phyloP scores from a whole-genome alignment of 345 rosid species.

The Brassica nigra region DNA sequence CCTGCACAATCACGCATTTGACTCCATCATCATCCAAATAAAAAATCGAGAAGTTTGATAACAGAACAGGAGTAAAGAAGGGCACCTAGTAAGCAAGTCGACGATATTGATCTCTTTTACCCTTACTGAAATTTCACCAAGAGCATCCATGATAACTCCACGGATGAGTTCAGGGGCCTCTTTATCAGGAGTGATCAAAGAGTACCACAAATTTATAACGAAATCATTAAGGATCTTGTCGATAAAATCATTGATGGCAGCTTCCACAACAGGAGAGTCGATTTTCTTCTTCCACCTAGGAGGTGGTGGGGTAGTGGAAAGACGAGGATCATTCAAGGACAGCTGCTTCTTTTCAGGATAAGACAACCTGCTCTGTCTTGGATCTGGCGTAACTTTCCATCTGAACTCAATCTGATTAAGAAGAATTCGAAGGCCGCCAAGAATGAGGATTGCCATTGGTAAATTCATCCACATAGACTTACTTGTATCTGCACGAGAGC shows the following conservation, averaged over 20 bases:
- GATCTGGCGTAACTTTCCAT: slow-evolving; percentile 54
- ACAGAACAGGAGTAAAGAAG: background rate
- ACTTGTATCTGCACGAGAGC: slow-evolving; percentile 69
- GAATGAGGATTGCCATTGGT: slow-evolving; percentile 73
- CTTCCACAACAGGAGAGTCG: slow-evolving; percentile 82
- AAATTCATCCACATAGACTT: slow-evolving; percentile 93
- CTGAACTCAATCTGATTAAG: slow-evolving; percentile 70
- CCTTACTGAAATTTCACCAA: slow-evolving; percentile 85
- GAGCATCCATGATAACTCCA: slow-evolving; percentile 80
- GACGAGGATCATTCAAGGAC: slow-evolving; percentile 75
- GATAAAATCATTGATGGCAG: slow-evolving; percentile 69
- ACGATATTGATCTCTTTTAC: slow-evolving; percentile 81
- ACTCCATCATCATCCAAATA: slow-evolving; percentile 15
- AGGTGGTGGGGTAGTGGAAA: slow-evolving; percentile 55
- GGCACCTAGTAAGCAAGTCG: slow-evolving; percentile 79
- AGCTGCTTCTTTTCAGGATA: slow-evolving; percentile 70
- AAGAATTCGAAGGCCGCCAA: slow-evolving; percentile 53
- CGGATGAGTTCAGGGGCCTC: slow-evolving; percentile 88
- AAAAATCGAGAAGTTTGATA: background rate
- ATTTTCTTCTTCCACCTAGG: slow-evolving; percentile 82
- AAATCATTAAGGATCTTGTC: slow-evolving; percentile 86
- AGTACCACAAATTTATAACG: slow-evolving; percentile 86
- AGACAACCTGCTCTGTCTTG: slow-evolving; percentile 51
- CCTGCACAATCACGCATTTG: slow-evolving; percentile 55
- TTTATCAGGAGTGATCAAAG: slow-evolving; percentile 84